phyloP scores from a whole-genome alignment of 2,329 filamentous ascomycete genomes.

The Microsporum audouinii region DNA sequence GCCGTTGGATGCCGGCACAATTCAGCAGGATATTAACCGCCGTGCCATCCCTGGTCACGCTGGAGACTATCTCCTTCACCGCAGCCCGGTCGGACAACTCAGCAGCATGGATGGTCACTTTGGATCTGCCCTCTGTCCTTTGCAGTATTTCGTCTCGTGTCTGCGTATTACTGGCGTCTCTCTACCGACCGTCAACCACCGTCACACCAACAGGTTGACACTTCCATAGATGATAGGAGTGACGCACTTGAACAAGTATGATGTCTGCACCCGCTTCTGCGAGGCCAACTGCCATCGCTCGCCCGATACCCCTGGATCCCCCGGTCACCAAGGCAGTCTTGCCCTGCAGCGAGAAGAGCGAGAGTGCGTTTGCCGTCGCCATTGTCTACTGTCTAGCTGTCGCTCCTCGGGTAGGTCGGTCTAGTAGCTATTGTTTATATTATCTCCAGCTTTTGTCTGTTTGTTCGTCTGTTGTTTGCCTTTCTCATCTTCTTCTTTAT shows the following conservation, averaged over 20 bases:
- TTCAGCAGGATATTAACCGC: constrained; percentile 71
- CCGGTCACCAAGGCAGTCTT: constrained; percentile 38
- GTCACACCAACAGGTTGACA: neutral
- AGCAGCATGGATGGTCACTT: constrained; percentile 33
- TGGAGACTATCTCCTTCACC: constrained; percentile 31
- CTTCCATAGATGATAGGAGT: neutral
- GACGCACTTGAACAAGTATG: constrained; percentile 30
- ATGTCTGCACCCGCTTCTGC: constrained; percentile 40
- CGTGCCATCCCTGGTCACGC: constrained; percentile 31
- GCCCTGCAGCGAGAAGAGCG: constrained; percentile 31
- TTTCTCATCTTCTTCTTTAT: neutral
- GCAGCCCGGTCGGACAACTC: constrained; percentile 34
- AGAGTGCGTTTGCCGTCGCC: constrained; percentile 6
- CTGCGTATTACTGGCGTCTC: constrained; percentile 40
- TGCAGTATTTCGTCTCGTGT: constrained; percentile 34
- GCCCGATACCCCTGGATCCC: constrained; percentile 39
- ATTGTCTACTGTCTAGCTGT: neutral
- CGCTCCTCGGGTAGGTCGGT: neutral
- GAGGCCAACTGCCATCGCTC: constrained; percentile 37
- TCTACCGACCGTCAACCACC: constrained; percentile 25
- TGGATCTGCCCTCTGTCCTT: constrained; percentile 26
- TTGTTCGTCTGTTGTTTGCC: neutral
- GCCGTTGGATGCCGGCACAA: constrained; percentile 74
- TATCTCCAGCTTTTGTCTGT: neutral
- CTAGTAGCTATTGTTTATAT: neutral